phyloP scores from a whole-genome alignment of 139 green algal genomes.

The Tetratostichococcus sp. region DNA sequence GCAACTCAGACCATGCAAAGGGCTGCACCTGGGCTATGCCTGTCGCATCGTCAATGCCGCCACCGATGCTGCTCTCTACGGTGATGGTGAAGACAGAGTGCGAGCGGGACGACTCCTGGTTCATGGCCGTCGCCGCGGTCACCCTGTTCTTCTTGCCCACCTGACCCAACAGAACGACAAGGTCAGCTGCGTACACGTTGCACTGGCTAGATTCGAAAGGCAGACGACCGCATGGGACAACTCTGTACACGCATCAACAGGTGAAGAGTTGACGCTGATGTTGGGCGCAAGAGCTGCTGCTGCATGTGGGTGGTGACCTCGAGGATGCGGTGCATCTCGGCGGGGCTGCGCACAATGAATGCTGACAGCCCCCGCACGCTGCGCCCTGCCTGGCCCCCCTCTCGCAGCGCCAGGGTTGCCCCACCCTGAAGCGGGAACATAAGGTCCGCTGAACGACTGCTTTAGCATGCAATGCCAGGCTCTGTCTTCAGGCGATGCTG shows the following conservation, averaged over 20 bases:
- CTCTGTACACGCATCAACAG: too few species aligned
- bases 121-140: conserved; percentile 79
- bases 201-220: too few species aligned
- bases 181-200: too few species aligned
- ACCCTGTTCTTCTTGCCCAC: conserved; percentile 76
- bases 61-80: conserved; percentile 60
- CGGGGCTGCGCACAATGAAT: conserved; percentile 75
- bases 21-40: background rate
- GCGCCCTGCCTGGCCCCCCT: conserved; percentile 67
- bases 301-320: conserved; percentile 39
- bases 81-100: conserved; percentile 88
- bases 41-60: background rate
- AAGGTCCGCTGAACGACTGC: too few species aligned
- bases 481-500: too few species aligned
- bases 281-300: too few species aligned
- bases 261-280: too few species aligned
- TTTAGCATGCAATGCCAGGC: too few species aligned
- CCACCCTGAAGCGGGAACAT: too few species aligned
- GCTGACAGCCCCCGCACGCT: conserved; percentile 76
- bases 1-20: too few species aligned
- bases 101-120: conserved; percentile 78
- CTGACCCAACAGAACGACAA: conserved; percentile 35
- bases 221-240: too few species aligned
- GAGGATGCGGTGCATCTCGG: conserved; percentile 73
- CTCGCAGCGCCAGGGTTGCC: conserved; percentile 70